Conservation (phyloP, 225 moss, liverwort and hornwort genomes). For the Pleurozium schreberi region DNA sequence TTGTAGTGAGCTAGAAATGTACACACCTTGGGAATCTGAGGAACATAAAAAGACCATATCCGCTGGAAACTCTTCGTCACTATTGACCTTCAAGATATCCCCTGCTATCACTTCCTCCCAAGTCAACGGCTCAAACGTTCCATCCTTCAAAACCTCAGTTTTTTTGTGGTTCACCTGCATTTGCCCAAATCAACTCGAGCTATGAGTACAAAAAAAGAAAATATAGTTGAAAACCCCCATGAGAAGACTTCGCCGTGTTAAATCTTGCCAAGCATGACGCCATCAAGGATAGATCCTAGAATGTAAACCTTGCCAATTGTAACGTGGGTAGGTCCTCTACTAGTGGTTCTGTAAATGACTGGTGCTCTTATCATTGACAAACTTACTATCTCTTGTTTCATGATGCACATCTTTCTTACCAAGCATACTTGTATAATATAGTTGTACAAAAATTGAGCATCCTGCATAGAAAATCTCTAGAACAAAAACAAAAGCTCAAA, state of each 20-base stretch:
- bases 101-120: conserved; percentile 77
- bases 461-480: background rate
- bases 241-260: background rate
- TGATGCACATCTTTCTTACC: no score
- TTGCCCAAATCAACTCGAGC: background rate
- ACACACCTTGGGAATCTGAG: conserved; percentile 66
- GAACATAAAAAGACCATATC: conserved; percentile 86
- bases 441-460: background rate
- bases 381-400: background rate
- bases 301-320: background rate
- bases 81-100: conserved; percentile 75
- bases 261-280: background rate
- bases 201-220: background rate
- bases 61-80: conserved; percentile 70
- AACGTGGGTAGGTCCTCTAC: no score
- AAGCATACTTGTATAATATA: background rate
- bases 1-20: background rate
- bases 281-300: background rate
- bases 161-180: conserved; percentile 62
- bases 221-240: no score
- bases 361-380: no score
- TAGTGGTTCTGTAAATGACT: background rate
- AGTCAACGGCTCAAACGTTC: conserved; percentile 26
- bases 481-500: background rate
- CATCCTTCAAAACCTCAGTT: conserved; percentile 64